phyloP scores from a whole-genome alignment of 306 rosid genomes.

The Hylodesmum podocarpum region DNA sequence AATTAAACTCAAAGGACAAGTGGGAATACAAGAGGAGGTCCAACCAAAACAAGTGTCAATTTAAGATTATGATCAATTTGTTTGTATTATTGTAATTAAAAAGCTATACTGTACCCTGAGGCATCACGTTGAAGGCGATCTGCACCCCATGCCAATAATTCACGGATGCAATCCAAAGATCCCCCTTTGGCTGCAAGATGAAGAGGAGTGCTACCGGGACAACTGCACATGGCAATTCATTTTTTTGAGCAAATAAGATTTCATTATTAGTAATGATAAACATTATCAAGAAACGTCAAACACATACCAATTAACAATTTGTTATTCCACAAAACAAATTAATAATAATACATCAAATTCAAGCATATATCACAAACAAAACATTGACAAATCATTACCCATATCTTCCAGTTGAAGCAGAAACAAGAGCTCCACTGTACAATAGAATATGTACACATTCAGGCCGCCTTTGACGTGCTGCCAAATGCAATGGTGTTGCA shows the following conservation, averaged over 20 bases:
- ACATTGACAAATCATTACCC: constrained; percentile 48
- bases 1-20: background rate
- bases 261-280: no score
- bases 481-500: constrained; percentile 94
- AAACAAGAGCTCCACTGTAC: constrained; percentile 85
- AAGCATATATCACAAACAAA: background rate
- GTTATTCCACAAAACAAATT: constrained; percentile 22
- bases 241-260: no score
- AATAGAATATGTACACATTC: constrained; percentile 79
- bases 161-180: constrained; percentile 83
- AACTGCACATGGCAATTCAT: constrained; percentile 56
- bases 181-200: constrained; percentile 99
- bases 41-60: constrained; percentile 1
- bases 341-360: constrained; percentile 20
- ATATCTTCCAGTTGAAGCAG: constrained; percentile 87
- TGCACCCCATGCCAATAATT: constrained; percentile 94
- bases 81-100: background rate
- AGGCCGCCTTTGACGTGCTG: constrained; percentile 81
- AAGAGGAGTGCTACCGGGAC: constrained; percentile 90
- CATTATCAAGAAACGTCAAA: no score
- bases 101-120: constrained; percentile 60
- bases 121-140: constrained; percentile 94
- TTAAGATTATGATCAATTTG: background rate
- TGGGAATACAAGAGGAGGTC: background rate
- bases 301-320: no score